Evolutionary conservation across 2,329 filamentous ascomycete species (phyloP).

Genomic region (Aspergillus sp.): DNA sequence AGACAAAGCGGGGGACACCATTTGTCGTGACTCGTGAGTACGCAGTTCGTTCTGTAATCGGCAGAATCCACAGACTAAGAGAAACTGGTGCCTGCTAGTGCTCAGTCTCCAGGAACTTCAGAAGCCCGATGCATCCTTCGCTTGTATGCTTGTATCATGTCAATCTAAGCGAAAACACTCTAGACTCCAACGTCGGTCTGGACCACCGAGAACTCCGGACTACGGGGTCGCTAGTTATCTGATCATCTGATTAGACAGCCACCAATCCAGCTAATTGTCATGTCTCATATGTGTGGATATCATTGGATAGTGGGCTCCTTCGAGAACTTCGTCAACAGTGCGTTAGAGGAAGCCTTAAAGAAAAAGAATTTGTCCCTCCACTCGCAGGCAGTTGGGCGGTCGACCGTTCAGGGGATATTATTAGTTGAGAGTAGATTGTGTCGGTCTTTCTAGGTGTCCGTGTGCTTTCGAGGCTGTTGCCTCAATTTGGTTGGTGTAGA

Average conservation of each 20-base stretch:
- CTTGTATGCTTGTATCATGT: background rate
- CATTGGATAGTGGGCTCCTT: background rate
- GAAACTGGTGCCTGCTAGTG: no score
- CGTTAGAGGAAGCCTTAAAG: background rate
- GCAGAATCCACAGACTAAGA: no score
- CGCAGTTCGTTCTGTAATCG: no score
- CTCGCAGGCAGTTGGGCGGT: background rate
- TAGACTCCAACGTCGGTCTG: background rate
- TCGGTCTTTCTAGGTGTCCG: no score
- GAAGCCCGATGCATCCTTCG: no score
- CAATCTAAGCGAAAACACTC: background rate
- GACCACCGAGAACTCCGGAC: background rate
- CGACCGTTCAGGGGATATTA: no score
- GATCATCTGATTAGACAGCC: conserved; percentile 8
- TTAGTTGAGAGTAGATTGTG: no score
- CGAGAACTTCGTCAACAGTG: background rate
- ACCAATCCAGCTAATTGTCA: background rate
- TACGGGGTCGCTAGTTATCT: background rate
- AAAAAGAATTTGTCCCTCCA: background rate
- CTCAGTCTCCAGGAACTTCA: no score
- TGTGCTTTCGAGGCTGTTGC: background rate
- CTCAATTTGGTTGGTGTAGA: background rate
- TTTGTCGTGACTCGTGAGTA: no score
- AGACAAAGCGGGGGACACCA: no score
- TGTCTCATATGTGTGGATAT: background rate